Evolutionary conservation across 2,329 filamentous ascomycete species (phyloP), one percentile per base, ranked within the genome.

Genomic region (Colletotrichum godetiae): DNA sequence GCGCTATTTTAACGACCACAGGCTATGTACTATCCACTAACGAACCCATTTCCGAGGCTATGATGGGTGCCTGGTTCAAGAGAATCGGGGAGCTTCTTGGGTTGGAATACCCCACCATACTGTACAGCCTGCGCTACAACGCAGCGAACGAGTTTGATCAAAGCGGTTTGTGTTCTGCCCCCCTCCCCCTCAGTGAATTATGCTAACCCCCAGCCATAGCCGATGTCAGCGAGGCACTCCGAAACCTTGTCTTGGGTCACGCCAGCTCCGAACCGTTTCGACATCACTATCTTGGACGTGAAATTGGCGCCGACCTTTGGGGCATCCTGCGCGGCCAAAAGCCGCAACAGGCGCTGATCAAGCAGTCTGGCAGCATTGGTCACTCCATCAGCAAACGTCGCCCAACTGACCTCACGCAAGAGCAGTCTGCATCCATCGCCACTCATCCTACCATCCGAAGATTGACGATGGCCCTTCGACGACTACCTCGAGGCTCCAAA

Each of bases 1-100:
- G 76, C 77, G 42, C 61, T 75, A 81, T 79, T 42, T 82, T 81
- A 68, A 80, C 67, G 10, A 83, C 1, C 4, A 60, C n/a, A 19
- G 33, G 2, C 27, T 60, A 60, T 42, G 15, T 27, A 42, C 31
- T 60, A 24, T 60, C 8, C 10, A 3, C 12, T 6, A 46, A 42
- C 5, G 19, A 60, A 13, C 33, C 33, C 4, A 60, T 60, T 60
- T 60, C n/a, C 4, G 11, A 60, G 6, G 33, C 57, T 13, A 60
- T 60, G 11, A 60, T 60, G n/a, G 57, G n/a, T n/a, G 31, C 31
- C 33, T 24, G 2, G 2, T 60, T 60, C 27, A 60, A 42, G 15
- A 60, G 57, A 42, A 19, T 60, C 15, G 15, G n/a, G 2, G 11
- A 60, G 33, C 33, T 60, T 42, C n/a, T 60, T 42, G n/a, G 57